phyloP scores from a whole-genome alignment of 2,329 filamentous ascomycete genomes.

The Trichoderma sp. region DNA sequence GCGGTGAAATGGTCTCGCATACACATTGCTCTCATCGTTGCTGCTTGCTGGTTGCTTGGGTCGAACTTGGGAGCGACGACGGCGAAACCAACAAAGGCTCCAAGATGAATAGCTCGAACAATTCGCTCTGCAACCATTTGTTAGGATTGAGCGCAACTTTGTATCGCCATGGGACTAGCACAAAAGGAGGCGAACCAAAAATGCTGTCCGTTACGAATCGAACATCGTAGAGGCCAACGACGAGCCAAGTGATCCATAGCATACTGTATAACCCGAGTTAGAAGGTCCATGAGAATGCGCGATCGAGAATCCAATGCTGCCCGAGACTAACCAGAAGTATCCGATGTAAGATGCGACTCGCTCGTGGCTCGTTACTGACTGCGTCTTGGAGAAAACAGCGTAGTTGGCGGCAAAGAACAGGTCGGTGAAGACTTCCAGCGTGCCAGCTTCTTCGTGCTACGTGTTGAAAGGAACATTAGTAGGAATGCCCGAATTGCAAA shows the following conservation, averaged over 20 bases:
- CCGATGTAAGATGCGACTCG: conserved; percentile 43
- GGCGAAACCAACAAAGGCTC: conserved; percentile 66
- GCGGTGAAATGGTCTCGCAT: conserved; percentile 23
- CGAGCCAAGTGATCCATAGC: conserved; percentile 70
- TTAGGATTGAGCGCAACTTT: too few relatives aligned
- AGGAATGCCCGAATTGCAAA: neutral
- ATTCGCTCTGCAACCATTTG: conserved; percentile 48
- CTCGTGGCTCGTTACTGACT: conserved; percentile 38
- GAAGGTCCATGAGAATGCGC: neutral
- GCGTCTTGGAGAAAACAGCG: conserved; percentile 55
- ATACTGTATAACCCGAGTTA: conserved; percentile 43
- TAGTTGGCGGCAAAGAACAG: conserved; percentile 60
- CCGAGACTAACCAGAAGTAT: conserved; percentile 39
- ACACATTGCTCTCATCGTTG: conserved; percentile 48
- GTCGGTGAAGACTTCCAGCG: conserved; percentile 45
- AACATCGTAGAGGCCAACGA: conserved; percentile 65
- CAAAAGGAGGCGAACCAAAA: conserved; percentile 46
- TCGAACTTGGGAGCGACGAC: conserved; percentile 57
- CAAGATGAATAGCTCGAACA: conserved; percentile 62
- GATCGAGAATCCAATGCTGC: too few relatives aligned
- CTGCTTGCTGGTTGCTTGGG: conserved; percentile 42
- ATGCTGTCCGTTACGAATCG: conserved; percentile 66
- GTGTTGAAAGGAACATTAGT: neutral
- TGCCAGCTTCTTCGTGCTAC: conserved; percentile 43
- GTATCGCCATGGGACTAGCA: too few relatives aligned